Conservation (phyloP, 2,329 filamentous ascomycete species). For the Sordariomycetes sp. region DNA sequence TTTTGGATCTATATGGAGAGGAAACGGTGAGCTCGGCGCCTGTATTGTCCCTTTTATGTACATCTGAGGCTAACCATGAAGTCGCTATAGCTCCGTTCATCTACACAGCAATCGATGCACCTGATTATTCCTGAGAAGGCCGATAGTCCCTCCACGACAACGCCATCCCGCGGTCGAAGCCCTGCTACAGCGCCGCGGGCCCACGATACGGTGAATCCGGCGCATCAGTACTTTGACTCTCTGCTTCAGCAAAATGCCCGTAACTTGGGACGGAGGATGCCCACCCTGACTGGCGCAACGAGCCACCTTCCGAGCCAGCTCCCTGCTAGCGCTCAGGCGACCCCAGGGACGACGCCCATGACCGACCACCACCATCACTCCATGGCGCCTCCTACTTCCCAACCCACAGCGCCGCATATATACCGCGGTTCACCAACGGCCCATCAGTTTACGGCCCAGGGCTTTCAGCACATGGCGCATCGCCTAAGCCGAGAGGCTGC, state of each 20-base stretch:
- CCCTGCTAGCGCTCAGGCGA: background rate
- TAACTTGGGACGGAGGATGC: background rate
- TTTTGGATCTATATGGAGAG: conserved; percentile 42
- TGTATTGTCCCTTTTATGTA: background rate
- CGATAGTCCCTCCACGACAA: conserved; percentile 12
- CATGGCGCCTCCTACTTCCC: conserved; percentile 10
- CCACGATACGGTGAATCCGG: conserved; percentile 10
- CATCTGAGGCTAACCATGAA: background rate
- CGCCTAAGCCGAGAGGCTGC: conserved; percentile 3
- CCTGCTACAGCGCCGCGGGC: conserved; percentile 11
- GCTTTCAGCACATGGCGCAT: conserved; percentile 4
- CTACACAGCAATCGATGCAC: conserved; percentile 37
- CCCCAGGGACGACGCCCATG: background rate
- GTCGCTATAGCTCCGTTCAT: conserved; percentile 22
- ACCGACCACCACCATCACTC: background rate
- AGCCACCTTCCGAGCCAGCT: conserved; percentile 7
- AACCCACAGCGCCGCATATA: conserved; percentile 9
- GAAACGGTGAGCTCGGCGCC: conserved; percentile 28
- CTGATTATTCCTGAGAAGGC: conserved; percentile 31
- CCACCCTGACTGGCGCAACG: conserved; percentile 8
- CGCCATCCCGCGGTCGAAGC: conserved; percentile 12
- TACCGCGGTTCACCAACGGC: conserved; percentile 7
- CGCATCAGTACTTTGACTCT: conserved; percentile 8
- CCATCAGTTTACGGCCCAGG: background rate
- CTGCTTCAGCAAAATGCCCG: conserved; percentile 3